These are phyloP conservation scores for Tuber melanosporum DNA, from an alignment of 495 filamentous ascomycete species.

Conservation along the genomic window DNA sequence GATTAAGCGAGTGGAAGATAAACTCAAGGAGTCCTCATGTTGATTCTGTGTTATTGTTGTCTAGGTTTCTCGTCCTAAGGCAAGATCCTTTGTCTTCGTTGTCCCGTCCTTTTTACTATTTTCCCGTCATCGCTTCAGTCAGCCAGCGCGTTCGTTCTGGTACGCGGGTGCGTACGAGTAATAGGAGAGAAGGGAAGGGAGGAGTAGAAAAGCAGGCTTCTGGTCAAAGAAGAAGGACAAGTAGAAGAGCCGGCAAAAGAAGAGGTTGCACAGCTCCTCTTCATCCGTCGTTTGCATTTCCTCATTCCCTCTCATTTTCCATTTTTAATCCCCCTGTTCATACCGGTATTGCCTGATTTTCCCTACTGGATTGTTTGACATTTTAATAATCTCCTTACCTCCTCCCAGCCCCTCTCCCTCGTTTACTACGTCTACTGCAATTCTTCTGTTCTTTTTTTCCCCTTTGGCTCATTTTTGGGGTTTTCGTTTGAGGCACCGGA, in stretches of 20 bases:
- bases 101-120: constrained; percentile 16
- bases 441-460: constrained; percentile 1
- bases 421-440: neutral
- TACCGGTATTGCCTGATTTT: neutral
- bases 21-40: constrained; percentile 24
- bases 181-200: neutral
- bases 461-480: neutral
- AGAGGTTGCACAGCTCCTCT: neutral
- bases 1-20: neutral
- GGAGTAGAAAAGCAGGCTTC: neutral
- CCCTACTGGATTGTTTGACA: neutral
- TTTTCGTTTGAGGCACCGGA: neutral
- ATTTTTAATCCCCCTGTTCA: neutral
- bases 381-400: neutral
- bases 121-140: constrained; percentile 19
- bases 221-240: neutral
- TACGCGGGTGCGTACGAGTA: neutral
- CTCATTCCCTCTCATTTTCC: neutral
- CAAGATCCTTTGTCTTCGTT: constrained; percentile 19
- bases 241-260: neutral
- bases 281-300: neutral
- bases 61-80: constrained; percentile 21
- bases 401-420: neutral
- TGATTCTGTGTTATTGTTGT: constrained; percentile 28
- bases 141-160: neutral